Conservation (phyloP, 176 grass and related monocot genomes). For the Paspalum vaginatum region DNA sequence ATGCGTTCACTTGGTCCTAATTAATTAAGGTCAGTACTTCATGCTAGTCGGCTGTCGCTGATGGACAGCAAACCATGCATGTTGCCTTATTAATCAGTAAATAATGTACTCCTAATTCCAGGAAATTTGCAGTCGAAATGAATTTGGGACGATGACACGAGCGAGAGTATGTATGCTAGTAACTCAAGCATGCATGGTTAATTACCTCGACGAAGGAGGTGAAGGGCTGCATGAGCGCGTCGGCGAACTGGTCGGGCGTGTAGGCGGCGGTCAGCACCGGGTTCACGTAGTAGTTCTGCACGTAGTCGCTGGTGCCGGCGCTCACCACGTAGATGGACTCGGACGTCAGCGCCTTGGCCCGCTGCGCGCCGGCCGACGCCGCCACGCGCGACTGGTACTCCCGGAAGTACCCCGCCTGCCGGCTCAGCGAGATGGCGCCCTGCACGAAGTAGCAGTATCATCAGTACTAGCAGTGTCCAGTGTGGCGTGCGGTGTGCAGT, state of each 20-base stretch:
- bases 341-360: conserved; percentile 56
- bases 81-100: background rate
- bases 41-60: too few species aligned
- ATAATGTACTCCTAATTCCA: background rate
- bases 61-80: background rate
- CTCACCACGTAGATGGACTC: conserved; percentile 85
- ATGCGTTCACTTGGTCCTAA: background rate
- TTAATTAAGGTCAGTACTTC: background rate
- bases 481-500: too few species aligned
- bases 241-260: conserved; percentile 72
- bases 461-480: too few species aligned
- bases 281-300: conserved; percentile 98
- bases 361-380: conserved; percentile 51
- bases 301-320: conserved; percentile 83
- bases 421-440: conserved; percentile 71
- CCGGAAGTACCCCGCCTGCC: conserved; percentile 67
- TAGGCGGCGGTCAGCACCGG: conserved; percentile 55
- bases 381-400: conserved; percentile 73
- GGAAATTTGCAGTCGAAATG: background rate
- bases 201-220: conserved; percentile 70
- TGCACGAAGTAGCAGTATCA: background rate
- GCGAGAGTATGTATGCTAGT: too few species aligned
- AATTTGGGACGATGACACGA: background rate
- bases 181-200: background rate
- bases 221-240: conserved; percentile 73